Percentiles rank a stretch among this genome's conserved stretches.
These are phyloP conservation scores for Podosphaera xanthii DNA, from an alignment of 2,329 filamentous ascomycete species.

Conservation along the genomic window DNA sequence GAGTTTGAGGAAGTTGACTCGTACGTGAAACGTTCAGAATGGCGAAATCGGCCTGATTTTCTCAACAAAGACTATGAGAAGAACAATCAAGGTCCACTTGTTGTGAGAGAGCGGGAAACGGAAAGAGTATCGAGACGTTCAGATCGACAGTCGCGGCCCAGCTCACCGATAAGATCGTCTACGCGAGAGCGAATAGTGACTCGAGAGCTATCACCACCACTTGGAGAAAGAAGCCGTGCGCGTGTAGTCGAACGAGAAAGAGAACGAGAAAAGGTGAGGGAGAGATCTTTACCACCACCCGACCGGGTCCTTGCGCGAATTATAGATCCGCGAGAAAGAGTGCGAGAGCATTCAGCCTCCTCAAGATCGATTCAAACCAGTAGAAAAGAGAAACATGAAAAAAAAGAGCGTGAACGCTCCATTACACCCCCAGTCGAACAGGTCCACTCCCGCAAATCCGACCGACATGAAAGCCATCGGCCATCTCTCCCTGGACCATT, in stretches of 20 bases:
- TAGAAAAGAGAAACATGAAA: too few species aligned
- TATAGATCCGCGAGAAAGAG: conserved; percentile 13
- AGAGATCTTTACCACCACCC: conserved; percentile 10
- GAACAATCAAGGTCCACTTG: conserved; percentile 8
- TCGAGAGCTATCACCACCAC: conserved; percentile 6
- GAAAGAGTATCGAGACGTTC: conserved; percentile 11
- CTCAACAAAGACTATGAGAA: too few species aligned
- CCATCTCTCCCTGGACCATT: too few species aligned
- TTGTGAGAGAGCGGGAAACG: conserved; percentile 13
- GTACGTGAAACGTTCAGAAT: too few species aligned
- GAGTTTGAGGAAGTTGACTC: too few species aligned
- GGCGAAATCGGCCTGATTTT: too few species aligned
- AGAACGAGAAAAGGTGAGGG: conserved; percentile 5
- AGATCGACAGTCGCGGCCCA: conserved; percentile 13
- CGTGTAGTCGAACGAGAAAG: conserved; percentile 12
- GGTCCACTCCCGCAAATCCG: too few species aligned
- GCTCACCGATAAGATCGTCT: conserved; percentile 9
- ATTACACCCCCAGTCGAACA: too few species aligned
- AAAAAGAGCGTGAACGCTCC: too few species aligned
- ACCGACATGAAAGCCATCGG: too few species aligned
- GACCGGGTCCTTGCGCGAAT: conserved; percentile 13
- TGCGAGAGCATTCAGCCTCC: conserved; percentile 2
- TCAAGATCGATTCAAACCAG: too few species aligned
- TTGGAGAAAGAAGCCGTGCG: conserved; percentile 7
- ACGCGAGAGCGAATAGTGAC: conserved; percentile 12